Conservation (phyloP, 139 green algal species). For the Nannochloris sp. region DNA sequence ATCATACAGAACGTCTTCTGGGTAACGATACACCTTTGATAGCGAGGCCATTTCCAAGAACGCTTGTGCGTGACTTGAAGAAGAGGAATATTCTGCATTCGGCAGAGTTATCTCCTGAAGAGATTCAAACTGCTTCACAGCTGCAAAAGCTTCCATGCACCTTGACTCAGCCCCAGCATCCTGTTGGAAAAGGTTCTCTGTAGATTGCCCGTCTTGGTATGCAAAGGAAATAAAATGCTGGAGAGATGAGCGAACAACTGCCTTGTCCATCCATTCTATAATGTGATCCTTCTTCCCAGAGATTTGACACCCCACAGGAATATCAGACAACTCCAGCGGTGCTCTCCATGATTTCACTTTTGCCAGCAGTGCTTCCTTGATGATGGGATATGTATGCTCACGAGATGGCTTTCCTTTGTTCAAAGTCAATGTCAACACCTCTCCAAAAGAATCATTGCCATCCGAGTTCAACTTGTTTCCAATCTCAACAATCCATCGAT, state of each 20-base stretch:
- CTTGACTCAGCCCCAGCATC: slow-evolving; percentile 47
- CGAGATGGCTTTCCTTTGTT: slow-evolving; percentile 41
- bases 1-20: slow-evolving; percentile 48
- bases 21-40: background rate
- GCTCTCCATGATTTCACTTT: slow-evolving; percentile 23
- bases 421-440: slow-evolving; percentile 24
- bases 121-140: slow-evolving; percentile 54
- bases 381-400: slow-evolving; percentile 33
- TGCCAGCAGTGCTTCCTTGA: slow-evolving; percentile 25
- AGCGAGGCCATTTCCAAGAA: background rate
- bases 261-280: slow-evolving; percentile 10
- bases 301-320: slow-evolving; percentile 23
- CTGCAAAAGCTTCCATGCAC: slow-evolving; percentile 61
- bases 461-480: slow-evolving; percentile 26
- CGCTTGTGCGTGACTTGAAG: background rate
- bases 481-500: slow-evolving; percentile 37
- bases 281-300: slow-evolving; percentile 11
- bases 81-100: slow-evolving; percentile 8
- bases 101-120: slow-evolving; percentile 7
- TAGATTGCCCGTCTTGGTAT: background rate
- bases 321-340: slow-evolving; percentile 18
- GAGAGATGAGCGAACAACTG: background rate
- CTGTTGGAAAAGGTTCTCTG: slow-evolving; percentile 24
- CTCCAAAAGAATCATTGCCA: background rate
- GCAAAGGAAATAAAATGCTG: background rate